Evolutionary conservation across 192 early-diverging fungal species (phyloP).

Genomic region (Jimgerdemannia lactiflua): DNA sequence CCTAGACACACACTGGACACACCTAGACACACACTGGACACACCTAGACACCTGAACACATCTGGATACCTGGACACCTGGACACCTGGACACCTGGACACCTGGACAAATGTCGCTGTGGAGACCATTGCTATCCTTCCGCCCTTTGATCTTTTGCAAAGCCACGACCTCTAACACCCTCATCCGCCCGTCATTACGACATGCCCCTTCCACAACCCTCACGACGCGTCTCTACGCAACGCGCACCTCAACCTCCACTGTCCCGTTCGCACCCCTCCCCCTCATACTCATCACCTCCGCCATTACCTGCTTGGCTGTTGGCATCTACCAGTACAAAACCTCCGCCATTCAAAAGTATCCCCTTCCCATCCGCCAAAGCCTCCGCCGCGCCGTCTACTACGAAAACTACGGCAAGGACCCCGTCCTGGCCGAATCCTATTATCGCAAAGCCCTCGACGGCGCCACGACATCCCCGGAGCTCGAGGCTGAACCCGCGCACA

Average conservation of each 20-base stretch:
- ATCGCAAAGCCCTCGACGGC: constrained; percentile 39
- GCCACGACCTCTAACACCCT: background rate
- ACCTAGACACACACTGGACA: no score
- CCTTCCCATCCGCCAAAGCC: constrained; percentile 39
- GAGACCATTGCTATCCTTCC: no score
- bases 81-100: no score
- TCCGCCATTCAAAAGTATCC: constrained; percentile 54
- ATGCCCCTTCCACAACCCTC: background rate
- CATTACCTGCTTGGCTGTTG: constrained; percentile 30
- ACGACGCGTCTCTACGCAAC: background rate
- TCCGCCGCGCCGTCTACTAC: constrained; percentile 54
- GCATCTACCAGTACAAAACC: constrained; percentile 48
- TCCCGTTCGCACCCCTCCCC: constrained; percentile 17
- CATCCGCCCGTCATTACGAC: background rate
- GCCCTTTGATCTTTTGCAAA: no score
- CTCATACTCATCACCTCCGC: constrained; percentile 36
- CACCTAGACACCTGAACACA: no score
- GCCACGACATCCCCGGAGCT: constrained; percentile 38
- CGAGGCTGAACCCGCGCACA: constrained; percentile 32
- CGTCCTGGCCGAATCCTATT: constrained; percentile 38
- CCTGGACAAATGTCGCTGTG: no score
- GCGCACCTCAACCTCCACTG: background rate
- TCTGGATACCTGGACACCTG: no score
- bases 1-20: no score
- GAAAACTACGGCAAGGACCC: constrained; percentile 47